Conservation (phyloP, 495 filamentous ascomycete species). For the Aspergillus saccharolyticus region DNA sequence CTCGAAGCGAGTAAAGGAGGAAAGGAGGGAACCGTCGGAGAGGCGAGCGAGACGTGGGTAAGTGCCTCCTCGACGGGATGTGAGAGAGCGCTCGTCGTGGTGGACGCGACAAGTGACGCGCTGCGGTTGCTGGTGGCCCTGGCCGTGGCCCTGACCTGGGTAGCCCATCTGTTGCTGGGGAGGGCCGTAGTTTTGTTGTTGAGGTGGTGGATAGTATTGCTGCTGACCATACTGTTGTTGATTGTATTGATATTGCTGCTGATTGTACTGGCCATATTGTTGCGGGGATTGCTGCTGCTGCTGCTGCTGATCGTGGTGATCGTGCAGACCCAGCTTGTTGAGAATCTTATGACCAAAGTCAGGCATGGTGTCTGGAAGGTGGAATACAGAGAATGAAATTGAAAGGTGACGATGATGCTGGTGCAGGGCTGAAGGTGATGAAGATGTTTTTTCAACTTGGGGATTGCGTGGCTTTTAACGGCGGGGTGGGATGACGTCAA, state of each 20-base stretch:
- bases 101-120: conserved; percentile 21
- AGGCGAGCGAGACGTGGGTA: conserved; percentile 38
- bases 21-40: conserved; percentile 37
- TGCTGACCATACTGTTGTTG: neutral
- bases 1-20: conserved; percentile 36
- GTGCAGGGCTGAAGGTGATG: too few relatives aligned
- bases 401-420: neutral
- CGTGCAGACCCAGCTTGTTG: conserved; percentile 25
- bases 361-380: conserved; percentile 22
- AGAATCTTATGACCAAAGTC: conserved; percentile 38
- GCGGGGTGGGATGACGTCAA: neutral
- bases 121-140: neutral
- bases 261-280: neutral
- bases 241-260: neutral
- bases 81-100: conserved; percentile 36
- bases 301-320: conserved; percentile 4
- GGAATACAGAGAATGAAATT: neutral
- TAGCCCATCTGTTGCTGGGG: neutral
- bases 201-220: neutral
- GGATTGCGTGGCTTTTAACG: neutral
- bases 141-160: neutral
- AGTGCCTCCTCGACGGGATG: conserved; percentile 38
- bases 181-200: neutral
- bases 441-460: too few relatives aligned
- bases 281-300: neutral